Conservation (phyloP, 169 alveolate species). For the Perkinsus marinus region DNA sequence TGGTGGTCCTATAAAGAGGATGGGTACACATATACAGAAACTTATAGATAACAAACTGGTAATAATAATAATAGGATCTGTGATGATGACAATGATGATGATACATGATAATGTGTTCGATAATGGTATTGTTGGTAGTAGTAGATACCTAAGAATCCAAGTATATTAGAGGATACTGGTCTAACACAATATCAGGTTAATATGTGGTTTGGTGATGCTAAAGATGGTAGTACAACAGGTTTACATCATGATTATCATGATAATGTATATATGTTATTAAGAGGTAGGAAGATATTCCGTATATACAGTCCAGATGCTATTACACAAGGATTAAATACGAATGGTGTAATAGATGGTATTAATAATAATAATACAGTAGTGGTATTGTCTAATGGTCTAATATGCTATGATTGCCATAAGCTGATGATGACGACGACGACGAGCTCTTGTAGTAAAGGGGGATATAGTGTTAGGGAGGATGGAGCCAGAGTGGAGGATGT, state of each 20-base stretch:
- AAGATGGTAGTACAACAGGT: slow-evolving; percentile 19
- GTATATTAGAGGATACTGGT: neutral
- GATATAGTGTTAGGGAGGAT: neutral
- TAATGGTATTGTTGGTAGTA: neutral
- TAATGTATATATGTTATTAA: slow-evolving; percentile 14
- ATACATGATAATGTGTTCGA: neutral
- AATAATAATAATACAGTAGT: neutral
- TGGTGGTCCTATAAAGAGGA: neutral
- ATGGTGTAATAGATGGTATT: neutral
- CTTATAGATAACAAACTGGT: neutral
- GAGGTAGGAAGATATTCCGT: slow-evolving; percentile 13
- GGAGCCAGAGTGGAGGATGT: neutral
- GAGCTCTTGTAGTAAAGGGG: neutral
- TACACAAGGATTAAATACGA: neutral
- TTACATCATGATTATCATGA: slow-evolving; percentile 32
- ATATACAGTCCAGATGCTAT: slow-evolving; percentile 10
- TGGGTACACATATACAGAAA: neutral
- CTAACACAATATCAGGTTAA: slow-evolving; percentile 15
- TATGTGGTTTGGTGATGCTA: slow-evolving; percentile 18
- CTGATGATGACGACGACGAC: no score
- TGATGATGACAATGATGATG: neutral
- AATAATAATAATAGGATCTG: neutral
- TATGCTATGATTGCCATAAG: neutral
- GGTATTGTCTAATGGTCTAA: neutral
- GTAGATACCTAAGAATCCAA: neutral